A percentile compares a stretch with the other conserved stretches of the same genome.
Evolutionary conservation across 495 filamentous ascomycete genomes (phyloP).

Genomic region (Talaromyces ruber): DNA sequence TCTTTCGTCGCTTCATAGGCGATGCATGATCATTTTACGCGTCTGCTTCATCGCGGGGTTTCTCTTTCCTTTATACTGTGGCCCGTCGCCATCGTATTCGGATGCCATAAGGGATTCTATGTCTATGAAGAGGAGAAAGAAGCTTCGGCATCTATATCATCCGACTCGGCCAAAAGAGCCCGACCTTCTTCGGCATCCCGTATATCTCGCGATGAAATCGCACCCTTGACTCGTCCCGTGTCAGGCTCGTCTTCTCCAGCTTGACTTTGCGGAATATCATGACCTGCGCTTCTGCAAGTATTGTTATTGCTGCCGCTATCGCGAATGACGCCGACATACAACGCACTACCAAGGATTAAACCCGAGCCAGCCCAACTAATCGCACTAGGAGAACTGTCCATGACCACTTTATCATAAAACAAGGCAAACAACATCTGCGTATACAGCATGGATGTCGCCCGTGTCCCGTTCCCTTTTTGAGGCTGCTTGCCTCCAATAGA

Average conservation of each 20-base stretch:
- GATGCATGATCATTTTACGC: conserved; percentile 15
- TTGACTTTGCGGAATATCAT: neutral
- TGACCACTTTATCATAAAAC: conserved; percentile 71
- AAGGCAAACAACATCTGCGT: conserved; percentile 89
- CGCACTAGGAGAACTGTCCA: conserved; percentile 57
- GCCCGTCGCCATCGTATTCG: conserved; percentile 41
- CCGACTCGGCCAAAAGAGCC: neutral
- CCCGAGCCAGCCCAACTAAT: conserved; percentile 65
- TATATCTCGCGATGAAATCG: neutral
- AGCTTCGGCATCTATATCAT: neutral
- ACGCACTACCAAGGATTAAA: conserved; percentile 70
- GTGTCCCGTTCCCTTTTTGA: conserved; percentile 32
- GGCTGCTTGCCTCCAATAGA: neutral
- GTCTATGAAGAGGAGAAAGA: neutral
- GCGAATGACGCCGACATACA: conserved; percentile 61
- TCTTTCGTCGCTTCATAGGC: conserved; percentile 29
- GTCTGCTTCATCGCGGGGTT: conserved; percentile 18
- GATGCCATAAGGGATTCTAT: conserved; percentile 36
- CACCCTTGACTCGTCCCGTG: neutral
- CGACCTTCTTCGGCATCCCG: neutral
- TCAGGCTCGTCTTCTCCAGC: neutral
- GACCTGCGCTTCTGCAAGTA: neutral
- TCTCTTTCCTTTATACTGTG: conserved; percentile 40
- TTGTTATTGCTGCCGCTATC: conserved; percentile 15
- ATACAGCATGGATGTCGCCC: conserved; percentile 85